Conservation (phyloP, 805 yeast genomes). For the Maudiozyma serrabonitensis region DNA sequence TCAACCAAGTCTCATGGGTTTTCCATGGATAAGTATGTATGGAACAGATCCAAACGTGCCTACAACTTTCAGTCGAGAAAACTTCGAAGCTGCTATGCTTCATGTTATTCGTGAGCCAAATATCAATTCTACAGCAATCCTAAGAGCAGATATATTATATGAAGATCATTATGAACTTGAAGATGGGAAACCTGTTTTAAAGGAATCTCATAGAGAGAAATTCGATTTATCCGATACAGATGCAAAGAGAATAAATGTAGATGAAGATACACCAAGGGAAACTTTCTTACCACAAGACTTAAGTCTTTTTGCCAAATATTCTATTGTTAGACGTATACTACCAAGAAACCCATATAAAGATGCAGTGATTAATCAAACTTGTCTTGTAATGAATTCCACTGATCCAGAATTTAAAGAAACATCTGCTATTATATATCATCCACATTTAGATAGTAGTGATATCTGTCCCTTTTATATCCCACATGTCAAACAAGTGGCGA, state of each 20-base stretch:
- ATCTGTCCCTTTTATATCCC: slow-evolving; percentile 88
- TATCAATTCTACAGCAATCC: slow-evolving; percentile 81
- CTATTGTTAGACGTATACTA: slow-evolving; percentile 72
- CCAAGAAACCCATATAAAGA: slow-evolving; percentile 90
- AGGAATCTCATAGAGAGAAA: slow-evolving; percentile 7
- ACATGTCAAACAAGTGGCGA: slow-evolving; percentile 67
- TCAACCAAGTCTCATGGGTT: slow-evolving; percentile 20
- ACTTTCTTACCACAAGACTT: slow-evolving; percentile 21
- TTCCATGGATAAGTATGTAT: slow-evolving; percentile 24
- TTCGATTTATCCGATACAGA: slow-evolving; percentile 12
- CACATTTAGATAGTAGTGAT: slow-evolving; percentile 52
- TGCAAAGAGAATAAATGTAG: slow-evolving; percentile 26
- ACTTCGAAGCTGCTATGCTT: slow-evolving; percentile 68
- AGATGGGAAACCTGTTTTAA: not conserved
- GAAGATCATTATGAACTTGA: slow-evolving; percentile 37
- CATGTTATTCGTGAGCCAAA: slow-evolving; percentile 77
- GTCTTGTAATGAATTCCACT: slow-evolving; percentile 38
- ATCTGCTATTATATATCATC: slow-evolving; percentile 60
- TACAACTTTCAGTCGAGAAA: slow-evolving; percentile 28
- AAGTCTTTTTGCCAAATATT: slow-evolving; percentile 31
- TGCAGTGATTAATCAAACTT: slow-evolving; percentile 74
- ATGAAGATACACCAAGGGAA: slow-evolving; percentile 34
- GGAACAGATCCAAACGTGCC: slow-evolving; percentile 4
- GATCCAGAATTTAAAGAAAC: slow-evolving; percentile 25
- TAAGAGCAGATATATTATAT: slow-evolving; percentile 73